phyloP scores from a whole-genome alignment of 805 yeast species.

The Hanseniaspora thailandica region DNA sequence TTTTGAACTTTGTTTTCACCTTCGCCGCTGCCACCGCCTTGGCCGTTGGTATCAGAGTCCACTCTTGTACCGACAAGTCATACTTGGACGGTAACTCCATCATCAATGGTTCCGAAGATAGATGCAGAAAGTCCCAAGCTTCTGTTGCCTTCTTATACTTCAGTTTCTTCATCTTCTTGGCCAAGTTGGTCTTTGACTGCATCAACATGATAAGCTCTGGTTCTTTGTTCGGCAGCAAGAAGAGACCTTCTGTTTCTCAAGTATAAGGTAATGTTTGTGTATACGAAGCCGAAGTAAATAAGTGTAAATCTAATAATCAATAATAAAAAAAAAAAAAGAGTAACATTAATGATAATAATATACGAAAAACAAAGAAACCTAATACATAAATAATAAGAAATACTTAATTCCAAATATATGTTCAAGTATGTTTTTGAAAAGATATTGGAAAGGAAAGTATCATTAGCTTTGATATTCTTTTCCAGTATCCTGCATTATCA shows the following conservation, averaged over 20 bases:
- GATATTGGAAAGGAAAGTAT: no score
- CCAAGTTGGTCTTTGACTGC: constrained; percentile 43
- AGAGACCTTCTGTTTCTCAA: constrained; percentile 52
- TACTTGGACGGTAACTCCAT: constrained; percentile 58
- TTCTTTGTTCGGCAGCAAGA: constrained; percentile 36
- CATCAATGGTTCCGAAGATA: constrained; percentile 61
- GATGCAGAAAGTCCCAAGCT: constrained; percentile 95
- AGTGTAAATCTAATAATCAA: no score
- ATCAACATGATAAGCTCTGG: constrained; percentile 48
- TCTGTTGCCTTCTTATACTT: constrained; percentile 73
- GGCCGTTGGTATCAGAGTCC: constrained; percentile 79
- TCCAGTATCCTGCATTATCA: no score
- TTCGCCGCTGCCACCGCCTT: constrained; percentile 90
- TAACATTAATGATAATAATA: no score
- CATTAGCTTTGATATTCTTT: no score
- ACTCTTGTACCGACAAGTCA: constrained; percentile 62
- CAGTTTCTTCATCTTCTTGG: constrained; percentile 63
- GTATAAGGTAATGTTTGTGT: no score
- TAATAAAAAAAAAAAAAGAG: no score
- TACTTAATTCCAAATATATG: no score
- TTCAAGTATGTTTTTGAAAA: no score
- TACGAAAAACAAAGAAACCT: no score
- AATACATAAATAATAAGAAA: no score
- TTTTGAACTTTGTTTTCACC: constrained; percentile 80
- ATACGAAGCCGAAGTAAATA: no score